Conservation (phyloP, 768 basidiomycete species). For the Amanita rimosa region DNA sequence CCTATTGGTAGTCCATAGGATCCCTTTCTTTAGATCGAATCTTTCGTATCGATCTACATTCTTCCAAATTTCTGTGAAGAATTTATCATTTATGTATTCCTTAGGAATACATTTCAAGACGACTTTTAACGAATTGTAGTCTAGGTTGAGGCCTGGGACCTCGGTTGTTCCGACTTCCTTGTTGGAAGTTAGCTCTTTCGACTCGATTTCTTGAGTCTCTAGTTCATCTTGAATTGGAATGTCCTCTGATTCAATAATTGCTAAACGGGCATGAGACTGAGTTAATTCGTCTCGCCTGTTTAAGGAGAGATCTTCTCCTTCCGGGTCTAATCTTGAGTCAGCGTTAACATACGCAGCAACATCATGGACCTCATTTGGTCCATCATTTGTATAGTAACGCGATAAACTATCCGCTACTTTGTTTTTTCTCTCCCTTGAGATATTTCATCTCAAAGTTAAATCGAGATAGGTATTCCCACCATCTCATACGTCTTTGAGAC, state of each 20-base stretch:
- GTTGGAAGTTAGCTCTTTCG: not conserved
- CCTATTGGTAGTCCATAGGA: not conserved
- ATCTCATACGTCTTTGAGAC: constrained; percentile 12
- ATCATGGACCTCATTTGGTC: constrained; percentile 1
- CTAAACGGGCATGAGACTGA: too few species aligned
- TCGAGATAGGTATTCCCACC: constrained; percentile 16
- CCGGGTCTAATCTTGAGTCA: constrained; percentile 11
- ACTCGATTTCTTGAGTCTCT: not conserved
- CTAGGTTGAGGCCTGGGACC: not conserved
- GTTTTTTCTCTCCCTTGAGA: constrained; percentile 14
- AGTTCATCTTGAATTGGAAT: too few species aligned
- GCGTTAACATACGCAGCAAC: constrained; percentile 9
- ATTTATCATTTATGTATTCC: not conserved
- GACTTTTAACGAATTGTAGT: not conserved
- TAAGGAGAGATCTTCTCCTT: constrained; percentile 5
- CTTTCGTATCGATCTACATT: not conserved
- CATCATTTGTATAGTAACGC: constrained; percentile 15
- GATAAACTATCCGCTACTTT: constrained; percentile 21
- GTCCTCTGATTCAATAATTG: too few species aligned
- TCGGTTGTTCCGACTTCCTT: not conserved
- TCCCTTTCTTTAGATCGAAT: not conserved
- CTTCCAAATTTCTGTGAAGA: not conserved
- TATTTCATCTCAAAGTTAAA: constrained; percentile 17
- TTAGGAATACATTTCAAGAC: not conserved
- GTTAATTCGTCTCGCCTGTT: not conserved